Evolutionary conservation across 2,329 filamentous ascomycete species (phyloP).

Genomic region (Aspergillus nomiae): DNA sequence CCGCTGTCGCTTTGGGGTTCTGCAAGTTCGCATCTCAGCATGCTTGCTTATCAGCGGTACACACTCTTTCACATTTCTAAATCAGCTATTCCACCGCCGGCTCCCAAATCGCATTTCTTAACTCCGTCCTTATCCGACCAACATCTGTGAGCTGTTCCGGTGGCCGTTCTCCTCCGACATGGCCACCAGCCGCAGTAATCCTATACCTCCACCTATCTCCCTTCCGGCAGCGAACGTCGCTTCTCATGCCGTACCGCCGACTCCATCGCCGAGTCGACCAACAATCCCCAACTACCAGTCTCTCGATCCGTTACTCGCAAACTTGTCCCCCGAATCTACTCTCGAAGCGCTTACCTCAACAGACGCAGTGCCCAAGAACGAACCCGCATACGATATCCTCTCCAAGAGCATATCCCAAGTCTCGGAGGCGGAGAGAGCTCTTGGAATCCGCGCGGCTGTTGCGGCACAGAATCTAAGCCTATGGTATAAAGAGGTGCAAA

Average conservation of each 20-base stretch:
- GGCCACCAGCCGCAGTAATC: conserved; percentile 34
- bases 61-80: conserved; percentile 27
- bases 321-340: conserved; percentile 57
- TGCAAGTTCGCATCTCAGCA: conserved; percentile 36
- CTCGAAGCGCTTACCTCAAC: conserved; percentile 52
- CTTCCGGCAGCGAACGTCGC: conserved; percentile 29
- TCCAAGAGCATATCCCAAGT: conserved; percentile 56
- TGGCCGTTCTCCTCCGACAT: conserved; percentile 29
- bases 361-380: conserved; percentile 43
- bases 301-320: conserved; percentile 52
- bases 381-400: conserved; percentile 43
- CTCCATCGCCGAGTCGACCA: conserved; percentile 41
- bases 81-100: conserved; percentile 32
- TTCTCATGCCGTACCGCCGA: conserved; percentile 37
- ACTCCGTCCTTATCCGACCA: conserved; percentile 11
- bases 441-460: conserved; percentile 61
- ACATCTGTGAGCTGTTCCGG: conserved; percentile 20
- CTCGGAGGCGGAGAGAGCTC: conserved; percentile 58
- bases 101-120: conserved; percentile 23
- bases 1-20: conserved; percentile 5
- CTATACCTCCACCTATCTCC: conserved; percentile 31
- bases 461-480: conserved; percentile 59
- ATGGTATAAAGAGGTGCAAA: conserved; percentile 61
- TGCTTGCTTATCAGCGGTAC: conserved; percentile 35
- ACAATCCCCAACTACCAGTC: conserved; percentile 39